A percentile compares a stretch with the other conserved stretches of the same genome.
Evolutionary conservation across 495 filamentous ascomycete genomes (phyloP).

Genomic region (Aspergillus baeticus): DNA sequence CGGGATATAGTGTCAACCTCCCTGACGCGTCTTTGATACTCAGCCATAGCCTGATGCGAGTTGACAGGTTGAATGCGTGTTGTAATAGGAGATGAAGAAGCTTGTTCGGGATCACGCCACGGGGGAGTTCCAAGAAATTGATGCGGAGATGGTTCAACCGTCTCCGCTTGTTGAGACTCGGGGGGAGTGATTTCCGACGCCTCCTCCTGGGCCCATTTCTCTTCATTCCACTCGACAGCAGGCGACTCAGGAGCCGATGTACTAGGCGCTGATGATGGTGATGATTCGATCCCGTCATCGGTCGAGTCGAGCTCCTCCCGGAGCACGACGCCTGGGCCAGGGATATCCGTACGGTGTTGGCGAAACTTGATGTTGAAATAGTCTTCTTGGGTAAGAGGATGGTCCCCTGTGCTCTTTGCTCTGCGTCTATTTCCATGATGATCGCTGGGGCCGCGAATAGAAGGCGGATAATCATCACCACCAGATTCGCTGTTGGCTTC

Average conservation of each 20-base stretch:
- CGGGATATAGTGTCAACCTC: slow-evolving; percentile 56
- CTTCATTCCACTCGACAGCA: slow-evolving; percentile 24
- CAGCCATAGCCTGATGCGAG: slow-evolving; percentile 46
- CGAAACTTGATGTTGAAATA: slow-evolving; percentile 36
- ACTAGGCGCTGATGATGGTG: slow-evolving; percentile 26
- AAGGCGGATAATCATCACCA: slow-evolving; percentile 29
- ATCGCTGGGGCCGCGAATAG: slow-evolving; percentile 19
- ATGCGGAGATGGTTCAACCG: slow-evolving; percentile 24
- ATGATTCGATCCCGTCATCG: slow-evolving; percentile 34
- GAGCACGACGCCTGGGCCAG: slow-evolving; percentile 46
- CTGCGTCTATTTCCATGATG: slow-evolving; percentile 31
- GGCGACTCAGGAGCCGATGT: no score
- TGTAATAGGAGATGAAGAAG: slow-evolving; percentile 27
- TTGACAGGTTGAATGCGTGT: slow-evolving; percentile 41
- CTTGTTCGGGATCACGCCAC: slow-evolving; percentile 42
- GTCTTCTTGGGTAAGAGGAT: slow-evolving; percentile 37
- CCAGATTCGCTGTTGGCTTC: slow-evolving; percentile 41
- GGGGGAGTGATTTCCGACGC: slow-evolving; percentile 27
- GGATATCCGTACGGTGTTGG: slow-evolving; percentile 28
- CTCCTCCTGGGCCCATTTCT: slow-evolving; percentile 25
- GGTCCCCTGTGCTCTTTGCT: slow-evolving; percentile 49
- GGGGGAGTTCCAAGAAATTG: slow-evolving; percentile 38
- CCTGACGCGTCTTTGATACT: slow-evolving; percentile 39
- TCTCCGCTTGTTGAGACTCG: slow-evolving; percentile 18
- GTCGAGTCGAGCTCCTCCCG: slow-evolving; percentile 46